phyloP scores from a whole-genome alignment of 495 filamentous ascomycete genomes.

The Lophiostoma macrostomum region DNA sequence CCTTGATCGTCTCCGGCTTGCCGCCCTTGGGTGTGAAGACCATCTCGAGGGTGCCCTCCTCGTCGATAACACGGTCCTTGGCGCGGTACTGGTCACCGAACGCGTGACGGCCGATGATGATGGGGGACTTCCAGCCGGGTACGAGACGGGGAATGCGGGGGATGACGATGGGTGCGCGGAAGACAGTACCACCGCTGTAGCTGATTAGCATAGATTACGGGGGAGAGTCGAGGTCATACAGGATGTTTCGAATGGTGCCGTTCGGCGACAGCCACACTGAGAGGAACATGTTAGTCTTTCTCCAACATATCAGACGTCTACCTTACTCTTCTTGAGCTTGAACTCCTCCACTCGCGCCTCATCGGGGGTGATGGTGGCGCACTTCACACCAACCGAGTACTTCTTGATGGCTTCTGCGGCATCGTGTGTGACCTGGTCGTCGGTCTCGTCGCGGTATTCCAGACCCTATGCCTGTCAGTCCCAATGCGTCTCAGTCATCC shows the following conservation, averaged over 20 bases:
- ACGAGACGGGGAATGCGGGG: slow-evolving; percentile 86
- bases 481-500: neutral
- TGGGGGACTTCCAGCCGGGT: slow-evolving; percentile 95
- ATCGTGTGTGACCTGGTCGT: slow-evolving; percentile 92
- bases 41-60: slow-evolving; percentile 84
- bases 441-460: slow-evolving; percentile 90
- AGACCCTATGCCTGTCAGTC: slow-evolving; percentile 56
- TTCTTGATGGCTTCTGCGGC: slow-evolving; percentile 97
- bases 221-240: slow-evolving; percentile 49
- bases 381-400: slow-evolving; percentile 98
- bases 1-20: slow-evolving; percentile 79
- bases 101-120: slow-evolving; percentile 97
- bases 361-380: slow-evolving; percentile 97
- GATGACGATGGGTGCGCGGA: slow-evolving; percentile 97
- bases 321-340: slow-evolving; percentile 90
- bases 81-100: slow-evolving; percentile 99
- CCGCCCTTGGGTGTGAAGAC: slow-evolving; percentile 85
- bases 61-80: slow-evolving; percentile 77
- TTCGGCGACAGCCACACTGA: slow-evolving; percentile 98
- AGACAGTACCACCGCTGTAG: slow-evolving; percentile 85
- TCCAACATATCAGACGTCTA: neutral
- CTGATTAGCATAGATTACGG: slow-evolving; percentile 6
- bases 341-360: slow-evolving; percentile 96
- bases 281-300: neutral
- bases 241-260: slow-evolving; percentile 92